phyloP scores from a whole-genome alignment of 257 asterid species.

The Dorcoceras hygrometricum region DNA sequence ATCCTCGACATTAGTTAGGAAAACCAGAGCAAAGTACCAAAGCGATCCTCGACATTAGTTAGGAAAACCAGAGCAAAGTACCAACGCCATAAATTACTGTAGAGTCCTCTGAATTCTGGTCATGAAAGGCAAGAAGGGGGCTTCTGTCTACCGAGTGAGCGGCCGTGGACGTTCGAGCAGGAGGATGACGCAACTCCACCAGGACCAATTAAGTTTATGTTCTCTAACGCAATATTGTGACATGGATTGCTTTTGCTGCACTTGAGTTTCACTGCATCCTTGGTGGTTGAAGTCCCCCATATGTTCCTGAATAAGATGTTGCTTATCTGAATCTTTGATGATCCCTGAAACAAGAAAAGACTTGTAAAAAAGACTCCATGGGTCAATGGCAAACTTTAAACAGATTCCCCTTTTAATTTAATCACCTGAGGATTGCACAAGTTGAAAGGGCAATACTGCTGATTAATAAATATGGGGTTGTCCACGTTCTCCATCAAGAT shows the following conservation, averaged over 20 bases:
- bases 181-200: conserved; percentile 20
- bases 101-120: neutral
- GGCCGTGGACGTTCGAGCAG: conserved; percentile 31
- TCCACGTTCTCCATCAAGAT: conserved; percentile 38
- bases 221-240: conserved; percentile 23
- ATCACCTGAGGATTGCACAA: conserved; percentile 28
- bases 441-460: conserved; percentile 44
- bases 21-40: neutral
- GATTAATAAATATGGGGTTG: conserved; percentile 56
- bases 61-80: neutral
- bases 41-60: neutral
- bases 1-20: neutral
- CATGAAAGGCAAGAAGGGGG: conserved; percentile 30
- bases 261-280: conserved; percentile 27
- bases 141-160: conserved; percentile 15
- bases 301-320: conserved; percentile 28
- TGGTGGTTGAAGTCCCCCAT: conserved; percentile 27
- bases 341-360: conserved; percentile 26
- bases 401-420: neutral
- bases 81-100: no score
- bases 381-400: neutral
- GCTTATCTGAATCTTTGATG: conserved; percentile 31
- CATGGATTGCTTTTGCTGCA: conserved; percentile 33
- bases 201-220: conserved; percentile 26
- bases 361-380: neutral